Evolutionary conservation across 441 rosid genomes (phyloP).

Genomic region (Populus hybrid): DNA sequence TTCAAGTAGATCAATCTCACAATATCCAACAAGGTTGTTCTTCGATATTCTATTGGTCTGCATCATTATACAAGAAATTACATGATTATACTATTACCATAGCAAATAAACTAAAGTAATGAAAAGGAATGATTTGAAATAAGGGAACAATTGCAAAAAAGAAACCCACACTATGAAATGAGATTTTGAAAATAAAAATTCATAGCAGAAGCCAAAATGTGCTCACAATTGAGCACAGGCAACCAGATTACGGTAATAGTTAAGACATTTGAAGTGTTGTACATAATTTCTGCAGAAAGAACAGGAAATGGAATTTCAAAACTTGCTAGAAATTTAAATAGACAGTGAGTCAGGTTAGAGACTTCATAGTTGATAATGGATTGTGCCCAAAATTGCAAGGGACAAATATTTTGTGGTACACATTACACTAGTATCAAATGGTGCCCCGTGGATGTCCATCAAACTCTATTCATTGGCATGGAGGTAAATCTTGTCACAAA

Average conservation of each 20-base stretch:
- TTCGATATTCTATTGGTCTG: slow-evolving; percentile 81
- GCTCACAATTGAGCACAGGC: background rate
- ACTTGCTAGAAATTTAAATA: background rate
- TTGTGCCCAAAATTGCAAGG: background rate
- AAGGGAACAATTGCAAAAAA: background rate
- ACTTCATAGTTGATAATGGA: background rate
- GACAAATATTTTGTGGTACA: background rate
- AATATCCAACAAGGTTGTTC: slow-evolving; percentile 68
- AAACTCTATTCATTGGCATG: background rate
- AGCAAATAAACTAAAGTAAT: background rate
- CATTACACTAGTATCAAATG: background rate
- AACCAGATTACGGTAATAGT: background rate
- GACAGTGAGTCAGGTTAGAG: background rate
- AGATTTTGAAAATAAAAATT: background rate
- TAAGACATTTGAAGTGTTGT: background rate
- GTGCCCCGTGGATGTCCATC: background rate
- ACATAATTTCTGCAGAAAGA: background rate
- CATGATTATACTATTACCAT: background rate
- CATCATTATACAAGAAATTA: slow-evolving; percentile 21
- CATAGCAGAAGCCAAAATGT: background rate
- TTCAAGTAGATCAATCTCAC: slow-evolving; percentile 80
- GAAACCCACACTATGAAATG: background rate
- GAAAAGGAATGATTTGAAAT: background rate
- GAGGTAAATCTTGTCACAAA: background rate
- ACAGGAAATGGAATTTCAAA: background rate